These are phyloP conservation scores for Tagetes patula DNA, from an alignment of 129 eudicot species.

Conservation along the genomic window DNA sequence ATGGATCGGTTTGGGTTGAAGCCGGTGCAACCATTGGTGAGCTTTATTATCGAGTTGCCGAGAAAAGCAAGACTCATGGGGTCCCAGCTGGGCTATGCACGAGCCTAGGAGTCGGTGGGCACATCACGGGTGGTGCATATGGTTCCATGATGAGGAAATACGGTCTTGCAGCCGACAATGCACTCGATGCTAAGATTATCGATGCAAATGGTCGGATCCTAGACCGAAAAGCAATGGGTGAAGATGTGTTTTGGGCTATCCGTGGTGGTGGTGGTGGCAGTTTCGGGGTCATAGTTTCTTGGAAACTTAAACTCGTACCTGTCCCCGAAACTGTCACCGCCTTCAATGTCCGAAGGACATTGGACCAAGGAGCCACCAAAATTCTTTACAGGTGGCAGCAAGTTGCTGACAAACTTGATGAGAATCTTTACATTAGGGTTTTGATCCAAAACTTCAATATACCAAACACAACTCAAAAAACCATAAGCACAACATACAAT, in stretches of 20 bases:
- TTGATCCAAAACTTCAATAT: background rate
- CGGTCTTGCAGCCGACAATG: too few species aligned
- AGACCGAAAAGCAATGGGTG: constrained; percentile 17
- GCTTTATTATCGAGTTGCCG: constrained; percentile 19
- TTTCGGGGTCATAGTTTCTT: constrained; percentile 13
- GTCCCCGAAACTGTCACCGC: constrained; percentile 18
- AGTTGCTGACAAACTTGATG: constrained; percentile 18
- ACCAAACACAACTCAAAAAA: constrained; percentile 6
- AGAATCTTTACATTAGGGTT: constrained; percentile 16
- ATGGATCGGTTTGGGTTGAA: constrained; percentile 18
- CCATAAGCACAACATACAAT: constrained; percentile 8
- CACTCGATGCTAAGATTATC: constrained; percentile 5
- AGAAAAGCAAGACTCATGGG: constrained; percentile 23
- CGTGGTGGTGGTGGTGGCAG: constrained; percentile 15
- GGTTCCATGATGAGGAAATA: too few species aligned
- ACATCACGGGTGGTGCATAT: too few species aligned
- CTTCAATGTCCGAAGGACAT: constrained; percentile 5
- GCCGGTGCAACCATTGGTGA: background rate
- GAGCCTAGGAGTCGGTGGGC: constrained; percentile 10
- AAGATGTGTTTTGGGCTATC: constrained; percentile 18
- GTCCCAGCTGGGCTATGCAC: constrained; percentile 20
- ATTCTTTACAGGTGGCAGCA: background rate
- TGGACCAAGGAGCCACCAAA: background rate
- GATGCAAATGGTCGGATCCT: constrained; percentile 12
- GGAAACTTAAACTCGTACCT: constrained; percentile 18